Evolutionary conservation across 2,329 filamentous ascomycete genomes (phyloP).

Genomic region (Clathrospora elynae): DNA sequence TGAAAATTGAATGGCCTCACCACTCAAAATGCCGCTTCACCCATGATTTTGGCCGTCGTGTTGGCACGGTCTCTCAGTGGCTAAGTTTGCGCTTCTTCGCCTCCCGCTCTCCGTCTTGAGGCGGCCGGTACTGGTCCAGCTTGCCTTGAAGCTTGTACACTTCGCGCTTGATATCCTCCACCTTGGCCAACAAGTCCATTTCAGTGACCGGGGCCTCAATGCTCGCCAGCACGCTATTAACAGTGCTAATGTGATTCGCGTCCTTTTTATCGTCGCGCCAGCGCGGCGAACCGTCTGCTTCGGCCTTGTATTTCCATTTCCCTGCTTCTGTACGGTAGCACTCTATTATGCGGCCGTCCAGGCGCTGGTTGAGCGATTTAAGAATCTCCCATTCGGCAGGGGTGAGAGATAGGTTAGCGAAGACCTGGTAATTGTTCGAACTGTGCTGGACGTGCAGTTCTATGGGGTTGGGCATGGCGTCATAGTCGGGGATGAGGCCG

Average conservation of each 20-base stretch:
- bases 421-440: constrained; percentile 67
- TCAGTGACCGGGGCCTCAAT: constrained; percentile 86
- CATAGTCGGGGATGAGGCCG: constrained; percentile 73
- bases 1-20: no score
- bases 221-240: constrained; percentile 84
- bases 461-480: constrained; percentile 70
- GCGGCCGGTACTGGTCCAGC: constrained; percentile 40
- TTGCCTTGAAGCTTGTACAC: constrained; percentile 69
- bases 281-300: constrained; percentile 63
- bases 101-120: constrained; percentile 30
- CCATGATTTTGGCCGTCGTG: no score
- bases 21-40: no score
- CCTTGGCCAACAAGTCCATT: constrained; percentile 74
- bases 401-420: constrained; percentile 69
- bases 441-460: constrained; percentile 74
- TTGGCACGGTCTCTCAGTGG: no score
- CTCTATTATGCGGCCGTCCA: constrained; percentile 90
- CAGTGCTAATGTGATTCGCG: constrained; percentile 84
- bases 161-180: constrained; percentile 72
- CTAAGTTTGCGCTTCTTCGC: constrained; percentile 45
- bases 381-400: constrained; percentile 82
- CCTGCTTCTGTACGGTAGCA: constrained; percentile 77
- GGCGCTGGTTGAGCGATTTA: constrained; percentile 72
- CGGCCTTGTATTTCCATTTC: constrained; percentile 74
- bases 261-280: constrained; percentile 93